These are phyloP conservation scores for Claviceps sp. DNA, from an alignment of 2,329 filamentous ascomycete genomes.

Conservation along the genomic window DNA sequence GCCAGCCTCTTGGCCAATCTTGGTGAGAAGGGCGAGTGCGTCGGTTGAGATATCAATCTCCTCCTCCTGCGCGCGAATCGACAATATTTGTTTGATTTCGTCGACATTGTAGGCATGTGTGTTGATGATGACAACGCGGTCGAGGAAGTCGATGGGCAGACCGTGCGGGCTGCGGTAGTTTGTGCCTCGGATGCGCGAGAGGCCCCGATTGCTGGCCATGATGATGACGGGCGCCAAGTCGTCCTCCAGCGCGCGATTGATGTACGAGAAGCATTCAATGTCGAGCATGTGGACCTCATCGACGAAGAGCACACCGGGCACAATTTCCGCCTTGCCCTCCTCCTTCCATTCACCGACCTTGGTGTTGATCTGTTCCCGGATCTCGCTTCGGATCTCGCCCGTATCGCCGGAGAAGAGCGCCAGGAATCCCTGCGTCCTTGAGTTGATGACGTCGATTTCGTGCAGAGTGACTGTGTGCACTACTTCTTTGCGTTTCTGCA, in stretches of 20 bases:
- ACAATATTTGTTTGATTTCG: slow-evolving; percentile 84
- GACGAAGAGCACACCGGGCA: slow-evolving; percentile 93
- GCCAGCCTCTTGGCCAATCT: slow-evolving; percentile 87
- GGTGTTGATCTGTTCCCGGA: slow-evolving; percentile 96
- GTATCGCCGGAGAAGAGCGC: slow-evolving; percentile 97
- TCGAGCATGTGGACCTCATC: slow-evolving; percentile 99
- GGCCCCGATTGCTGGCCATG: slow-evolving; percentile 95
- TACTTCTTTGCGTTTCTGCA: slow-evolving; percentile 93
- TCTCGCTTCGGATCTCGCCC: slow-evolving; percentile 92
- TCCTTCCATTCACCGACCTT: slow-evolving; percentile 99
- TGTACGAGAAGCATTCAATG: slow-evolving; percentile 97
- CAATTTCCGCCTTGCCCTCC: slow-evolving; percentile 96
- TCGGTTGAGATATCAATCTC: slow-evolving; percentile 86
- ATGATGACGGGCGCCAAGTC: slow-evolving; percentile 95
- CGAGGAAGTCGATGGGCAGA: slow-evolving; percentile 86
- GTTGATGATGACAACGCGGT: slow-evolving; percentile 91
- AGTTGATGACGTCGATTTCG: slow-evolving; percentile 99
- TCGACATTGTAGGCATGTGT: slow-evolving; percentile 73
- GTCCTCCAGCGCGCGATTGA: slow-evolving; percentile 92
- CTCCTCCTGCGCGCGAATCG: slow-evolving; percentile 88
- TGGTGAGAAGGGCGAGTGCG: slow-evolving; percentile 82
- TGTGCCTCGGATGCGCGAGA: slow-evolving; percentile 83
- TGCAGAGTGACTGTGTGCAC: slow-evolving; percentile 94
- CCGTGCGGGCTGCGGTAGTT: slow-evolving; percentile 90
- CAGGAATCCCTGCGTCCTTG: slow-evolving; percentile 92